A percentile compares a stretch with the other conserved stretches of the same genome.
These are phyloP conservation scores for Ilyonectria destructans DNA, from an alignment of 2,329 filamentous ascomycete genomes.

Conservation along the genomic window DNA sequence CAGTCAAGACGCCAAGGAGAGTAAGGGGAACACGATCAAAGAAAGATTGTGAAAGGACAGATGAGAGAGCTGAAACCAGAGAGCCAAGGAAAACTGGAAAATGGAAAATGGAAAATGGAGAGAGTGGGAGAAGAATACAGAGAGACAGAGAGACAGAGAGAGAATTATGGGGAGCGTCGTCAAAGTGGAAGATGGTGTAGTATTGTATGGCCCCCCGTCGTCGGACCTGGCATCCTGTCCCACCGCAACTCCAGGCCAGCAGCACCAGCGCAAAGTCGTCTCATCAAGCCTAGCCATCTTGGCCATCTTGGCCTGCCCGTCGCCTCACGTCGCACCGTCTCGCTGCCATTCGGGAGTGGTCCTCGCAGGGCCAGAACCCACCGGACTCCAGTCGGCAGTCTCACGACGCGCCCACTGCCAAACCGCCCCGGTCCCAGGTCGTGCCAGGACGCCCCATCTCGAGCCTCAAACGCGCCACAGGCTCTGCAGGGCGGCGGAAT, in stretches of 20 bases:
- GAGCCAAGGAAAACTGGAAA: conserved; percentile 34
- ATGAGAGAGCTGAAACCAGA: conserved; percentile 29
- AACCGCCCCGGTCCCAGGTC: conserved; percentile 24
- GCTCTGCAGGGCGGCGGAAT: not conserved
- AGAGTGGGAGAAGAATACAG: conserved; percentile 28
- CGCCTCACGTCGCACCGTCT: conserved; percentile 35
- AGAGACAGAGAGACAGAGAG: conserved; percentile 26
- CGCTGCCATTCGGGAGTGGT: not conserved
- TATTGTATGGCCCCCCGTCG: conserved; percentile 28
- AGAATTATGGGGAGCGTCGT: conserved; percentile 31
- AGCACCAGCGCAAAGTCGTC: conserved; percentile 19
- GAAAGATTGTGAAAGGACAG: conserved; percentile 18
- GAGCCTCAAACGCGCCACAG: conserved; percentile 23
- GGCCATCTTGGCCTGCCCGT: conserved; percentile 2
- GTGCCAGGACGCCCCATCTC: not conserved
- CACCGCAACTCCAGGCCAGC: conserved; percentile 12
- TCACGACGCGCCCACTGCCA: conserved; percentile 47
- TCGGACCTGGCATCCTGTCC: not conserved
- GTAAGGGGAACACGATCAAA: conserved; percentile 33
- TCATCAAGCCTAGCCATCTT: conserved; percentile 1
- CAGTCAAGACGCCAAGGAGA: conserved; percentile 18
- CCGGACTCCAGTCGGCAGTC: conserved; percentile 41
- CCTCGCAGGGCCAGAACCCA: conserved; percentile 17
- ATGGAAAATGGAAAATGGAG: conserved; percentile 28
- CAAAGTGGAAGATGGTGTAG: conserved; percentile 32